Evolutionary conservation across 495 filamentous ascomycete genomes (phyloP), one percentile per base, ranked within the genome.

Genomic region (Hypoxylon cercidicola): DNA sequence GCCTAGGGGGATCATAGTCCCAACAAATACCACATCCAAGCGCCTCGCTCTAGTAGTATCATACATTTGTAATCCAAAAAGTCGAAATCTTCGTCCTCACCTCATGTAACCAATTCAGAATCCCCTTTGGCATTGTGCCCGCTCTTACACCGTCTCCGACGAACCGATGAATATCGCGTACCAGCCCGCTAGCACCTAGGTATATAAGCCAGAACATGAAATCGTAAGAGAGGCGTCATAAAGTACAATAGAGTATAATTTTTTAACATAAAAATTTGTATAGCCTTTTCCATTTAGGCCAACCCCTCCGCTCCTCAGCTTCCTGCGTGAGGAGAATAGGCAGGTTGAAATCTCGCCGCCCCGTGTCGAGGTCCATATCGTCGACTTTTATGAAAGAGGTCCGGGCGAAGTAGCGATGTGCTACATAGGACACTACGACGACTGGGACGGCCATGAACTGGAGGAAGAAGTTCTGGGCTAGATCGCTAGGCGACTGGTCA

Each of bases 331-430:
- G 78, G 53, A 97, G 74, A 53, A 89, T 84, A 20, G 83, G 82
- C 32, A 96, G 72, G 75, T 97, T 91, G 43, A 97, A 77, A 49
- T 96, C 93, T n/a, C 93, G 82, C 30, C 92, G 83, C n/a, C 95
- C 95, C 8, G 93, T 97, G 28, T 86, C 81, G 55, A 99, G 72
- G 76, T 99, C 95, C 86, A 97, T 96, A 44, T 93, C 85, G 18
- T 77, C 75, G 4, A 80, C 69, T 28, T 83, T 78, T 15, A 97
- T 79, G 49, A 92, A 81, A 2, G 82, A 79, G 4, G 94, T 97
- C 52, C 77, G 79, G 72, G 86, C 92, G 63, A 78, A 89, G n/a
- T 95, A 4, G 79, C 97, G 96, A 70, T 97, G 95, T 0, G 76
- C 79, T 30, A 96, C 60, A 69, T 93, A 98, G 70, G 85, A 93